A percentile compares a stretch with the other conserved stretches of the same genome.
phyloP scores from a whole-genome alignment of 257 asterid species.

The Nicotiana noctiflora region DNA sequence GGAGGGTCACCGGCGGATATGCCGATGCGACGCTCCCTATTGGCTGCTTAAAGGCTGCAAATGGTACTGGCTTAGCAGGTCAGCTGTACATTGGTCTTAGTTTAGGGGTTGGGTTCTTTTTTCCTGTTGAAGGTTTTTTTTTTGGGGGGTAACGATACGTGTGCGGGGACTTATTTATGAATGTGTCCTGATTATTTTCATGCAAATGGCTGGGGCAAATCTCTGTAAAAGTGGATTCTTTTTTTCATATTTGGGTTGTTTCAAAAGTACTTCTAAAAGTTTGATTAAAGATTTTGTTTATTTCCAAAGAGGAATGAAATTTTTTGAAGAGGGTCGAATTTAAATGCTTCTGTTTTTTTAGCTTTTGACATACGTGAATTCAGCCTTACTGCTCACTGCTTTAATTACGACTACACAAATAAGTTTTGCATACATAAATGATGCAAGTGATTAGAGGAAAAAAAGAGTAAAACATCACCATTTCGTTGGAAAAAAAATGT shows the following conservation, averaged over 20 bases:
- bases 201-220: background rate
- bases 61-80: background rate
- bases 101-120: background rate
- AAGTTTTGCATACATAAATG: too few relatives aligned
- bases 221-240: background rate
- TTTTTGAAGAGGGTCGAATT: too few relatives aligned
- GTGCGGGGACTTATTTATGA: background rate
- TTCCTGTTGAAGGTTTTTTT: too few relatives aligned
- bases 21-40: slow-evolving; percentile 18
- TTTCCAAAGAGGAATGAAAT: background rate
- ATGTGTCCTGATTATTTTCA: background rate
- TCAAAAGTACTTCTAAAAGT: background rate
- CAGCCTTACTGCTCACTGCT: too few relatives aligned
- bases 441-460: too few relatives aligned
- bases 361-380: too few relatives aligned
- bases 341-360: too few relatives aligned
- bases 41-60: background rate
- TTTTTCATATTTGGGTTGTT: background rate
- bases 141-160: background rate
- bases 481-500: too few relatives aligned
- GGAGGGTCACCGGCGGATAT: slow-evolving; percentile 29
- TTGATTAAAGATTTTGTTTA: background rate
- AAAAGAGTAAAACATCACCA: too few relatives aligned
- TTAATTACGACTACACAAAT: too few relatives aligned
- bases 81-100: background rate